Base-by-base conservation (phyloP, 768 basidiomycete species). In the Boletus sp. region DNA sequence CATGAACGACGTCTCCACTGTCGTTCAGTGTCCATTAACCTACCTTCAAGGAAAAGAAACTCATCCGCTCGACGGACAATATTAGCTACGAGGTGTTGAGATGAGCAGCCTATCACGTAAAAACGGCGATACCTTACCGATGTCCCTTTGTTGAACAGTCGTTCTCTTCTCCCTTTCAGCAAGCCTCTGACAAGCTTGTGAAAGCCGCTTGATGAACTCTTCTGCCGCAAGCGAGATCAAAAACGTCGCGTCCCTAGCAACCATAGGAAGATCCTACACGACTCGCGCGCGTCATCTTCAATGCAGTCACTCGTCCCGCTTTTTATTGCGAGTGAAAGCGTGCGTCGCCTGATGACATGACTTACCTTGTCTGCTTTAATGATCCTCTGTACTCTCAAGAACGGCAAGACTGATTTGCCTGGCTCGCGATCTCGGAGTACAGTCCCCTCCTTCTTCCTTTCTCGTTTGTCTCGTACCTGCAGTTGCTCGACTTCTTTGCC, bases 181-280 rank as follows among this genome's bases (percentile, higher is more conserved):
- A 14, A 83, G 78, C 49, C 74, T 79, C 58, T 88, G 84, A n/a
- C 81, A 82, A 7, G 89, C 87, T 52, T 87, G 82, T 32, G 81
- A 79, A 29, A 95, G 72, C 47, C 84, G 79, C 67, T 82, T 84
- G 49, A 95, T 86, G 59, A 96, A 95, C 68, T 92, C 87, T 71
- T 96, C 93, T 51, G 93, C 86, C 6, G 92, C 92, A 27, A 92
- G 73, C 21, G 89, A 83, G 43, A 95, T 85, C 57, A 93, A 71
- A 60, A 91, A 84, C 0, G 83, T 80, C 23, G 90, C 91, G 50
- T 95, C 93, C 65, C 77, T 85, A 11, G 85, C 84, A 5, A 91
- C 75, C 39, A 84, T 83, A 0, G 88, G 84, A 48, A 93, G 79
- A 42, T 92, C 90, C 90, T 92, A 46, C 29, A 14, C 23, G 27